Evolutionary conservation across 2,329 filamentous ascomycete genomes (phyloP).

Genomic region (Botrytis tulipae): DNA sequence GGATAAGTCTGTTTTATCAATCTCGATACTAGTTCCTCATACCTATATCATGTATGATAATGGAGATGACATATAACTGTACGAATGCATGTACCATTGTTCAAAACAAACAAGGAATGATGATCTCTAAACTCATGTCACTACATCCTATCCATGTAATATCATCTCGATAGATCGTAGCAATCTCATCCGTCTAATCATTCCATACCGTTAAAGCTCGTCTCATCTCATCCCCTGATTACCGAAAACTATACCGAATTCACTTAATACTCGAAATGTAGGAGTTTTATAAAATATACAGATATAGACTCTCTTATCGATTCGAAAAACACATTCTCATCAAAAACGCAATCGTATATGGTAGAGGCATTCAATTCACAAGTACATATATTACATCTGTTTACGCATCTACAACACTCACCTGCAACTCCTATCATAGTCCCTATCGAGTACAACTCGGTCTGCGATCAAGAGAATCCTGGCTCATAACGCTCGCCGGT

Average conservation of each 20-base stretch:
- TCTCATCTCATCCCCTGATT: neutral
- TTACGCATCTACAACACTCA: neutral
- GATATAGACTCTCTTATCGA: neutral
- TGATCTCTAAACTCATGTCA: neutral
- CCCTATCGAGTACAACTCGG: neutral
- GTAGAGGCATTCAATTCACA: neutral
- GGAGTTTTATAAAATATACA: neutral
- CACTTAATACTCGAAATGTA: neutral
- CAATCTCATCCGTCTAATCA: neutral
- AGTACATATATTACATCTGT: neutral
- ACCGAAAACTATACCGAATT: neutral
- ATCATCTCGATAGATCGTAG: neutral
- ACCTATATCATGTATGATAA: neutral
- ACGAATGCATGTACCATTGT: neutral
- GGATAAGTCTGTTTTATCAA: neutral
- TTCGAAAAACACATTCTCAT: neutral
- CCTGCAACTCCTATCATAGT: neutral
- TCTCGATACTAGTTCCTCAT: neutral
- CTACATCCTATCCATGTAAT: neutral
- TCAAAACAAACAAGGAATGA: neutral
- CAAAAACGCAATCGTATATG: neutral
- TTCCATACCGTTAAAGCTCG: neutral
- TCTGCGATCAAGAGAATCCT: neutral
- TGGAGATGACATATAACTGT: neutral
- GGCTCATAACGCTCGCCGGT: neutral